A percentile compares a stretch with the other conserved stretches of the same genome.
phyloP scores from a whole-genome alignment of 306 rosid species.

The Cercis canadensis region DNA sequence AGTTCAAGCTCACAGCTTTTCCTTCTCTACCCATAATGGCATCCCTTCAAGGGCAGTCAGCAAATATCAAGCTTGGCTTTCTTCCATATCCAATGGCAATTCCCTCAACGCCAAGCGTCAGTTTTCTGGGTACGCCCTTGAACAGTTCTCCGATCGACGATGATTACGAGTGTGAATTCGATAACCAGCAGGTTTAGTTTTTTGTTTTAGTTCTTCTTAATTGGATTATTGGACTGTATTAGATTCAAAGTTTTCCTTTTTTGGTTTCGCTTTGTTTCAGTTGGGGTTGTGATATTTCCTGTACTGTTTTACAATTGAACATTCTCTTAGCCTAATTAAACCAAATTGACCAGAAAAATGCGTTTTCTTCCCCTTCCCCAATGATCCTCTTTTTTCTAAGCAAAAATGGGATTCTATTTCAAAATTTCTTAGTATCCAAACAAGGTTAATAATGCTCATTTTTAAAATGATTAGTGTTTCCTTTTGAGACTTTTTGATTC shows the following conservation, averaged over 20 bases:
- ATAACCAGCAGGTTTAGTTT: conserved; percentile 60
- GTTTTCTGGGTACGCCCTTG: conserved; percentile 62
- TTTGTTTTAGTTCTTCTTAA: no score
- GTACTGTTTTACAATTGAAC: neutral
- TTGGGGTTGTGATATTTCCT: neutral
- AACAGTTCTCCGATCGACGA: conserved; percentile 94
- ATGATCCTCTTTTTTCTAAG: neutral
- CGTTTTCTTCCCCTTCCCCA: no score
- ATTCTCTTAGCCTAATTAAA: neutral
- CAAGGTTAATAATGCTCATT: neutral
- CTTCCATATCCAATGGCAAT: conserved; percentile 32
- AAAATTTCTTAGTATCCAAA: neutral
- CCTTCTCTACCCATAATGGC: neutral
- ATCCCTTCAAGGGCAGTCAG: conserved; percentile 27
- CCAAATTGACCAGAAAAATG: no score
- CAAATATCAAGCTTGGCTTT: conserved; percentile 19
- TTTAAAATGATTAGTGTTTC: neutral
- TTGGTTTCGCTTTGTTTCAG: neutral
- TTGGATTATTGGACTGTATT: no score
- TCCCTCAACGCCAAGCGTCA: conserved; percentile 46
- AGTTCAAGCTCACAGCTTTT: neutral
- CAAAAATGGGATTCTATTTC: neutral
- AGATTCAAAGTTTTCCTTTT: no score
- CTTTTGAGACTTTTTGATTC: conserved; percentile 8
- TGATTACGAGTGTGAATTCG: conserved; percentile 79